Percentiles rank a stretch among this genome's conserved stretches.
phyloP scores from a whole-genome alignment of 495 filamentous ascomycete species.

The Talaromyces borbonicus region DNA sequence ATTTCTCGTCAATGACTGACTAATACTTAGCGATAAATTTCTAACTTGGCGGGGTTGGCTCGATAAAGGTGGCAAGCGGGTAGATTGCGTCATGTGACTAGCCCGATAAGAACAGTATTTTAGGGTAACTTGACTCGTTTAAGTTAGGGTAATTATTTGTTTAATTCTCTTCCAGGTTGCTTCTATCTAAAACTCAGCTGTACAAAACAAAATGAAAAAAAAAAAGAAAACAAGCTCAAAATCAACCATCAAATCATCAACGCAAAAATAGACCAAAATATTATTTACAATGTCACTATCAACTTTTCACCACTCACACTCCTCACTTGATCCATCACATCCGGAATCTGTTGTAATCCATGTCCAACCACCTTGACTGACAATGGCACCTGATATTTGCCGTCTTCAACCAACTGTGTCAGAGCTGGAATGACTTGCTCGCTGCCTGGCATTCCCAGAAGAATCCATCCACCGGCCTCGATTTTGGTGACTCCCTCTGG shows the following conservation, averaged over 20 bases:
- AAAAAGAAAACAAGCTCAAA: not conserved
- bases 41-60: constrained; percentile 1
- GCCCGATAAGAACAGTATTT: too few relatives aligned
- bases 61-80: not conserved
- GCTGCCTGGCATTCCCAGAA: not conserved
- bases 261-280: not conserved
- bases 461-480: not conserved
- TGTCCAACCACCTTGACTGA: constrained; percentile 2
- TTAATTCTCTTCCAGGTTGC: not conserved
- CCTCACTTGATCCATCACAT: constrained; percentile 6
- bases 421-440: constrained; percentile 5
- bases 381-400: constrained; percentile 6
- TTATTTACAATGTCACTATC: constrained; percentile 2
- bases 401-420: constrained; percentile 1
- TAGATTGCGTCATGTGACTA: constrained; percentile 1
- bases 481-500: constrained; percentile 7
- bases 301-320: constrained; percentile 3
- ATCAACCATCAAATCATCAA: not conserved
- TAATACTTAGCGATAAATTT: constrained; percentile 2
- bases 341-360: not conserved
- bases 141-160: not conserved
- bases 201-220: too few relatives aligned
- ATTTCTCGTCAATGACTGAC: not conserved
- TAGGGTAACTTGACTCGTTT: too few relatives aligned
- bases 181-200: too few relatives aligned